Conservation (phyloP, 768 basidiomycete species). For the Xerocomellus dryophilus region DNA sequence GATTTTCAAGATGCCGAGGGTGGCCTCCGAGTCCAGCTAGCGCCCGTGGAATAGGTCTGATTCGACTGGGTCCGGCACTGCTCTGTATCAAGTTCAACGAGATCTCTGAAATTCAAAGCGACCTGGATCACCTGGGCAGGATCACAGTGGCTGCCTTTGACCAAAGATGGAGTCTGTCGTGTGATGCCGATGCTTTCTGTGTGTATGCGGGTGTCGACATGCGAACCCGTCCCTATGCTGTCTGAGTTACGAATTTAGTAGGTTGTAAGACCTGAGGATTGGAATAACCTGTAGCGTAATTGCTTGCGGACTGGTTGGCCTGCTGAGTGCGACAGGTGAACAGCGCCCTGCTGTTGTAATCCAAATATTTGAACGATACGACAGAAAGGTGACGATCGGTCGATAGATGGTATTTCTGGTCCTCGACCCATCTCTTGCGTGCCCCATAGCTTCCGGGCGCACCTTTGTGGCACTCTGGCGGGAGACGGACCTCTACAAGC, state of each 20-base stretch:
- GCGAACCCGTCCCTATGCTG: background rate
- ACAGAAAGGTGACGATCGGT: slow-evolving; percentile 11
- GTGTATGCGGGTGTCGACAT: background rate
- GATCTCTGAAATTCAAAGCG: background rate
- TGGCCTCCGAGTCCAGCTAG: background rate
- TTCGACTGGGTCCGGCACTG: slow-evolving; percentile 5
- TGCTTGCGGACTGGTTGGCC: background rate
- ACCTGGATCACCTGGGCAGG: slow-evolving; percentile 9
- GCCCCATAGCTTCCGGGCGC: slow-evolving; percentile 4
- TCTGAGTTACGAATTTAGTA: slow-evolving; percentile 6
- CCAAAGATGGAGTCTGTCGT: background rate
- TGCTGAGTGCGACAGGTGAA: slow-evolving; percentile 10
- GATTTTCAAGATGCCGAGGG: background rate
- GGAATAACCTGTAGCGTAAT: slow-evolving; percentile 5
- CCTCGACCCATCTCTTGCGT: slow-evolving; percentile 12
- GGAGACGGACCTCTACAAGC: slow-evolving; percentile 6
- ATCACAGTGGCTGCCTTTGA: background rate
- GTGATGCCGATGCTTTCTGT: background rate
- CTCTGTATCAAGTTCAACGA: slow-evolving; percentile 14
- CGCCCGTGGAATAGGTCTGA: background rate
- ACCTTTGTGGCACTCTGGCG: slow-evolving; percentile 14
- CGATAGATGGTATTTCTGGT: slow-evolving; percentile 6
- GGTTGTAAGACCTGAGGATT: background rate
- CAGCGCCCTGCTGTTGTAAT: slow-evolving; percentile 1
- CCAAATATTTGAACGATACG: slow-evolving; percentile 6